A percentile compares a stretch with the other conserved stretches of the same genome.
These are phyloP conservation scores for Neurospora hispaniola DNA, from an alignment of 495 filamentous ascomycete species.

Conservation along the genomic window DNA sequence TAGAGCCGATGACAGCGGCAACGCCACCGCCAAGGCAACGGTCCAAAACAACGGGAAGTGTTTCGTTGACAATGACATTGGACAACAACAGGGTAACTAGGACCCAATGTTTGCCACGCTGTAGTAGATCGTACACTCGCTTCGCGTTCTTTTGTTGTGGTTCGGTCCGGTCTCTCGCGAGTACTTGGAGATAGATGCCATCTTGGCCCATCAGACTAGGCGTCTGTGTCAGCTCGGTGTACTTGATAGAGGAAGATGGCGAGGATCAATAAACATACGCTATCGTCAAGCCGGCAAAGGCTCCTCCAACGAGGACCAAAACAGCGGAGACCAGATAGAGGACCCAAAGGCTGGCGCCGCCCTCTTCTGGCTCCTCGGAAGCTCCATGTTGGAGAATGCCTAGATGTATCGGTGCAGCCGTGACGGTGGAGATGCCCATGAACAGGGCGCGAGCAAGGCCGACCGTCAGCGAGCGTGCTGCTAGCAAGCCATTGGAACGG, in stretches of 20 bases:
- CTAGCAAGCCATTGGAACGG: conserved; percentile 24
- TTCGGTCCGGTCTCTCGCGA: conserved; percentile 63
- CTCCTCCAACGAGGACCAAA: conserved; percentile 78
- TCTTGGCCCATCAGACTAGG: conserved; percentile 71
- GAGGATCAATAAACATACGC: conserved; percentile 38
- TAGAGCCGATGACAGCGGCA: conserved; percentile 87
- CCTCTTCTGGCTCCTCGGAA: conserved; percentile 27
- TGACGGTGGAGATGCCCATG: conserved; percentile 25
- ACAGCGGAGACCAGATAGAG: conserved; percentile 34
- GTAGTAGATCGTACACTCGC: conserved; percentile 67
- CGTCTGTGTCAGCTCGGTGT: not conserved
- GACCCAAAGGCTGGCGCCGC: conserved; percentile 32
- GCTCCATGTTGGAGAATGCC: conserved; percentile 11
- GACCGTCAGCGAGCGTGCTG: conserved; percentile 27
- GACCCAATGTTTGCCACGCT: conserved; percentile 97
- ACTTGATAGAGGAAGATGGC: not conserved
- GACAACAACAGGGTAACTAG: conserved; percentile 86
- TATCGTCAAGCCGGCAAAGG: conserved; percentile 95
- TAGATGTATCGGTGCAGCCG: conserved; percentile 16
- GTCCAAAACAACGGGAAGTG: conserved; percentile 89
- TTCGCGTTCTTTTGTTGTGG: conserved; percentile 71
- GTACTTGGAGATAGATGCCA: conserved; percentile 94
- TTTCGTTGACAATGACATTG: conserved; percentile 98
- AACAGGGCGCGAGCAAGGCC: conserved; percentile 29
- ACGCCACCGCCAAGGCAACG: conserved; percentile 88